phyloP scores from a whole-genome alignment of 495 filamentous ascomycete species.

The Peziza echinospora region DNA sequence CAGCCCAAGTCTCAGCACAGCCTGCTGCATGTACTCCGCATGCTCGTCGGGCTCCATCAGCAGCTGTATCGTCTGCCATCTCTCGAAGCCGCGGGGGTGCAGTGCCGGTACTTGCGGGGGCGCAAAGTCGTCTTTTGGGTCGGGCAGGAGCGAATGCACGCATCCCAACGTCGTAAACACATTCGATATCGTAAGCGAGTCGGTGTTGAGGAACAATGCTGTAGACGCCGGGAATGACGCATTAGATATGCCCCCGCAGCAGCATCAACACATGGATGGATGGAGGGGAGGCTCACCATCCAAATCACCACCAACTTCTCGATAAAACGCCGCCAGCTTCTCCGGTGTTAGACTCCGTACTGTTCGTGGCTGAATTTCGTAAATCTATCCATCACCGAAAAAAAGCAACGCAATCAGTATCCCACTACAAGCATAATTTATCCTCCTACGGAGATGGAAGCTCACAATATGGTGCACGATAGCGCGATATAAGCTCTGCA shows the following conservation, averaged over 20 bases:
- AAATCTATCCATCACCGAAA: constrained; percentile 24
- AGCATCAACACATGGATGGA: too few species aligned
- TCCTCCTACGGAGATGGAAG: too few species aligned
- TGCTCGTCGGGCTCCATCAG: constrained; percentile 77
- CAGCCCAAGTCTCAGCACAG: constrained; percentile 55
- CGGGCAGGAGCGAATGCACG: constrained; percentile 49
- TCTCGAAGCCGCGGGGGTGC: constrained; percentile 61
- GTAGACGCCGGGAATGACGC: not conserved
- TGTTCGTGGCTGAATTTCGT: constrained; percentile 42
- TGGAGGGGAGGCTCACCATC: constrained; percentile 33
- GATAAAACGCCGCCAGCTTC: constrained; percentile 78
- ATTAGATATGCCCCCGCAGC: too few species aligned
- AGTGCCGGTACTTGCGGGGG: constrained; percentile 62
- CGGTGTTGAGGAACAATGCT: constrained; percentile 60
- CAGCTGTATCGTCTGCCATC: constrained; percentile 86
- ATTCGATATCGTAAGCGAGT: constrained; percentile 51
- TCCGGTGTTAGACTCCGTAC: constrained; percentile 46
- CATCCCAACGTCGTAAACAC: constrained; percentile 86
- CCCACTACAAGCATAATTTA: too few species aligned
- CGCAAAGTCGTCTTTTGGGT: constrained; percentile 45
- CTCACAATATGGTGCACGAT: not conserved
- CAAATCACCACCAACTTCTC: constrained; percentile 69
- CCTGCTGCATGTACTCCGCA: constrained; percentile 59
- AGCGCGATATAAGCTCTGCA: not conserved
- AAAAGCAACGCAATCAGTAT: too few species aligned